Evolutionary conservation across 139 green algal genomes (phyloP).

Genomic region (Trebouxia sp.): DNA sequence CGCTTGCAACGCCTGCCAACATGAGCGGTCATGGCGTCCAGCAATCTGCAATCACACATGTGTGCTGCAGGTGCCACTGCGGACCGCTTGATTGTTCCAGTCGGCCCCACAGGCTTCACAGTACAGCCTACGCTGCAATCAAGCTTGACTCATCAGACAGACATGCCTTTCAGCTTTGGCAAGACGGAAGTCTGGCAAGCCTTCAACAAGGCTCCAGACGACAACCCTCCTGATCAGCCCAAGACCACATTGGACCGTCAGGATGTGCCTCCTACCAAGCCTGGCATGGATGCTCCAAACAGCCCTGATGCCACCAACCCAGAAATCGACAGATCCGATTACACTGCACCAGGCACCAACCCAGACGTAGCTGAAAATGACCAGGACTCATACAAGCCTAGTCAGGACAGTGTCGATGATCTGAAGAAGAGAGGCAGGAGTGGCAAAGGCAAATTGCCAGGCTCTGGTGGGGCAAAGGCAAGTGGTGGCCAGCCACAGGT

Average conservation of each 20-base stretch:
- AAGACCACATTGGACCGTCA: constrained; percentile 13
- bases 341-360: constrained; percentile 13
- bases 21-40: too few species aligned
- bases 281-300: constrained; percentile 13
- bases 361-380: constrained; percentile 10
- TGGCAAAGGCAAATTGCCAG: constrained; percentile 11
- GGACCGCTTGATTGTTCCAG: not conserved
- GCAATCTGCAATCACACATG: too few species aligned
- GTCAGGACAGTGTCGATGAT: not conserved
- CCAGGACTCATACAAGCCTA: not conserved
- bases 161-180: not conserved
- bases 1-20: too few species aligned
- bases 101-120: not conserved
- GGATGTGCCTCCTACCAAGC: not conserved
- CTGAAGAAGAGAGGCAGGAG: not conserved
- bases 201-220: not conserved
- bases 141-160: not conserved
- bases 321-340: constrained; percentile 4
- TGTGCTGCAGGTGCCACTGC: not conserved
- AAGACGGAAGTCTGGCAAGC: not conserved
- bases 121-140: not conserved
- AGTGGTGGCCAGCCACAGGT: not conserved
- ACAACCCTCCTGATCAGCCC: constrained; percentile 11
- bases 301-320: constrained; percentile 11
- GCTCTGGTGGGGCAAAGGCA: not conserved